Percentiles rank a stretch among this genome's conserved stretches.
phyloP scores from a whole-genome alignment of 2,329 filamentous ascomycete species.

The Didymellaceae sp. region DNA sequence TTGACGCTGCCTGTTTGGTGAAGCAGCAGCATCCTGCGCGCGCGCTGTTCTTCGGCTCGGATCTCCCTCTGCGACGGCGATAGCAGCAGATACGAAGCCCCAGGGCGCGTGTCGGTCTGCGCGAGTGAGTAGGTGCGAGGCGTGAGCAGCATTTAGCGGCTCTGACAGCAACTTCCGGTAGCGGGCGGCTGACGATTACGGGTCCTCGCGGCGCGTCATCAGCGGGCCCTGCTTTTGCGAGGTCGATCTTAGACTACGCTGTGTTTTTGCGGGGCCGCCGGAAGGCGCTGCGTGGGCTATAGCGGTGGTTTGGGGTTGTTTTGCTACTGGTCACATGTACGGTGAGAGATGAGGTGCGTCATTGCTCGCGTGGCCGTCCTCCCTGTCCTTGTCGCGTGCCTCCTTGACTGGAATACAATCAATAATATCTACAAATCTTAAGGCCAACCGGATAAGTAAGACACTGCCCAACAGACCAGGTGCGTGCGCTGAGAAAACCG shows the following conservation, averaged over 20 bases:
- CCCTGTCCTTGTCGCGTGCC: no score
- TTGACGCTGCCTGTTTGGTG: conserved; percentile 92
- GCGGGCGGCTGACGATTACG: conserved; percentile 16
- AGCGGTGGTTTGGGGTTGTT: conserved; percentile 11
- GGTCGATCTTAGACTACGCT: conserved; percentile 3
- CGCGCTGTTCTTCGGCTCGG: conserved; percentile 40
- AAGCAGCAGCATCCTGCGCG: conserved; percentile 76
- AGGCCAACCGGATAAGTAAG: no score
- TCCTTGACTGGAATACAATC: no score
- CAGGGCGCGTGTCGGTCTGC: conserved; percentile 37
- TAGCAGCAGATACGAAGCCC: conserved; percentile 44
- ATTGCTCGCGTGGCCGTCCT: conserved; percentile 17
- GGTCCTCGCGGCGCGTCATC: conserved; percentile 17
- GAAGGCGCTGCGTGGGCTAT: conserved; percentile 4
- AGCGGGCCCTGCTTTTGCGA: conserved; percentile 6
- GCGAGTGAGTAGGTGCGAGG: conserved; percentile 49
- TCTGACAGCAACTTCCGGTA: conserved; percentile 30
- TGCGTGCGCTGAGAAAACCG: no score
- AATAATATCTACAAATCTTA: no score
- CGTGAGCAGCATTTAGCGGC: conserved; percentile 51
- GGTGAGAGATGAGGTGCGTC: conserved; percentile 16
- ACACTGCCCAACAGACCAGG: no score
- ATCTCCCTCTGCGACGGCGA: conserved; percentile 43
- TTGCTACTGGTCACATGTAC: conserved; percentile 17
- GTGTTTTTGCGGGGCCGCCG: conserved; percentile 12